phyloP scores from a whole-genome alignment of 495 filamentous ascomycete genomes.

The Penicillium cosmopolitanum region DNA sequence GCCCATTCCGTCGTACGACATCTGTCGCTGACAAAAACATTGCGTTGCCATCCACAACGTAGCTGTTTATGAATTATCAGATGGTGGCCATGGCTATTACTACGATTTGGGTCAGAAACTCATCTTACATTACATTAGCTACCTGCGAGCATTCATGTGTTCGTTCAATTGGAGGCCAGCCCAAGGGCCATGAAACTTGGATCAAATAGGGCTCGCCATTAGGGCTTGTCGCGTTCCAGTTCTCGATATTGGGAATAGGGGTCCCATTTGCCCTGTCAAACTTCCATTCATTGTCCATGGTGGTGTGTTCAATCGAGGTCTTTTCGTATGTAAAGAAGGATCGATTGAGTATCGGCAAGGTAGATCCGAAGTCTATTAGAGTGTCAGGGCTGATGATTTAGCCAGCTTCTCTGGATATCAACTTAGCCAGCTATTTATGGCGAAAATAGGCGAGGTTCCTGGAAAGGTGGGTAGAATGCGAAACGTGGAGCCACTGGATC shows the following conservation, averaged over 20 bases:
- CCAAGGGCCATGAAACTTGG: conserved; percentile 28
- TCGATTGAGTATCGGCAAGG: background rate
- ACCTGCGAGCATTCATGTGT: background rate
- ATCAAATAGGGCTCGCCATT: conserved; percentile 20
- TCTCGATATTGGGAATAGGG: conserved; percentile 16
- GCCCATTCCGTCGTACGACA: conserved; percentile 19
- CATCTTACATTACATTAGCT: conserved; percentile 24
- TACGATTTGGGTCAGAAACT: background rate
- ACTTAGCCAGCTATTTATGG: background rate
- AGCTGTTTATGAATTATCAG: conserved; percentile 13
- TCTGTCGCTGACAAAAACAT: conserved; percentile 28
- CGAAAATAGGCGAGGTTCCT: background rate
- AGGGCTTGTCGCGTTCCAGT: conserved; percentile 17
- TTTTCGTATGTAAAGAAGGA: background rate
- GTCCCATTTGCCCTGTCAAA: background rate
- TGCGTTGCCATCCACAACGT: conserved; percentile 31
- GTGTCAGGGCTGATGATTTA: background rate
- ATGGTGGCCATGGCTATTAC: background rate
- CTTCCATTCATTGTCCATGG: background rate
- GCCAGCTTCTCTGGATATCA: background rate
- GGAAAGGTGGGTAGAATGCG: conserved; percentile 5
- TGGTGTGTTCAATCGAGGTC: background rate
- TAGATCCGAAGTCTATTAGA: background rate
- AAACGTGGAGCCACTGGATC: conserved; percentile 8
- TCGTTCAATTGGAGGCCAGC: conserved; percentile 12